Evolutionary conservation across 2,329 filamentous ascomycete genomes (phyloP).

Genomic region (Trichoderma endophyticum): DNA sequence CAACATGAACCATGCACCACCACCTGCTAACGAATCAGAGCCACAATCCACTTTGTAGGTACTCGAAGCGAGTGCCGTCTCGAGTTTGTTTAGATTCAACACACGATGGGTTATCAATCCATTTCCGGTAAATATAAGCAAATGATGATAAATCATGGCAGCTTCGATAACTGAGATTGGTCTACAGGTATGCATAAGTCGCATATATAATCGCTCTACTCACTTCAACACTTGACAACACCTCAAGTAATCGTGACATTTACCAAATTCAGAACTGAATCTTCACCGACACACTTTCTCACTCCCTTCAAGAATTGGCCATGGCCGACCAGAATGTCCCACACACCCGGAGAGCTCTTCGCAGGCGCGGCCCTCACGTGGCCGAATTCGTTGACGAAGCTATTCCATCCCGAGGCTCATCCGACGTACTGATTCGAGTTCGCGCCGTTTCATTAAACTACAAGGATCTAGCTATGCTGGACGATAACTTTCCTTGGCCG

Average conservation of each 20-base stretch:
- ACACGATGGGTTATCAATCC: not conserved
- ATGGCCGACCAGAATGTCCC: not conserved
- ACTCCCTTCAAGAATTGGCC: not conserved
- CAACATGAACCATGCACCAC: not conserved
- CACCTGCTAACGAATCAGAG: not conserved
- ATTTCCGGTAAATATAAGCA: not conserved
- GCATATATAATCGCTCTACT: not conserved
- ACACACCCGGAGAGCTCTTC: conserved; percentile 4
- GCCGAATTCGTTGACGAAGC: conserved; percentile 1
- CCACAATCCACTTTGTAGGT: not conserved
- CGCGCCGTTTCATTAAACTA: conserved; percentile 14
- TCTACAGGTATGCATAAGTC: not conserved
- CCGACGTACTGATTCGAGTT: conserved; percentile 10
- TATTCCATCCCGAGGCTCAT: conserved; percentile 1
- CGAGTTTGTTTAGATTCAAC: too few relatives aligned
- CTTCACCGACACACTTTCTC: not conserved
- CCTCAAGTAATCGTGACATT: not conserved
- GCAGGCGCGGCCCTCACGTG: not conserved
- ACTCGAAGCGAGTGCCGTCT: not conserved
- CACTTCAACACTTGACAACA: not conserved
- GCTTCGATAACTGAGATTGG: not conserved
- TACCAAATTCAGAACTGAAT: not conserved
- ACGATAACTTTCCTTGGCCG: conserved; percentile 1
- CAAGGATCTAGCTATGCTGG: conserved; percentile 5
- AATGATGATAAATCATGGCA: not conserved